Conservation (phyloP, 1,284 basidiomycete genomes). For the Coniophora puteana region DNA sequence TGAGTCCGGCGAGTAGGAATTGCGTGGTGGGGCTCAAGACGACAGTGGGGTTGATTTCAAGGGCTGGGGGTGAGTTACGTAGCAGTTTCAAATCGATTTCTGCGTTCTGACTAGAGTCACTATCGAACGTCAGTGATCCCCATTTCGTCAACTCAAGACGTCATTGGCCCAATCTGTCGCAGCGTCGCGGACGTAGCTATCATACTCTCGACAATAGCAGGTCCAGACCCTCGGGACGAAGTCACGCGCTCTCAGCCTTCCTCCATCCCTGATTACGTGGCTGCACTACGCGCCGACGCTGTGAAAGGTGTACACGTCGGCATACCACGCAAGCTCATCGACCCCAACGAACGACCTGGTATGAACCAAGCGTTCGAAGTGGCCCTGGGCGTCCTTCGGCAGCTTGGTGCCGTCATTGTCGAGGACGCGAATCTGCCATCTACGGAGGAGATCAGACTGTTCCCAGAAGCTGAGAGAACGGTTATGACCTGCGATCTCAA, state of each 20-base stretch:
- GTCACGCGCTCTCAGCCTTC: conserved; percentile 37
- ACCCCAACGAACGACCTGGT: conserved; percentile 3
- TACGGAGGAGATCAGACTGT: conserved; percentile 22
- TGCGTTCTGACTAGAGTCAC: neutral
- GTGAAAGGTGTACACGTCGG: conserved; percentile 34
- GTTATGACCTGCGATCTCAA: conserved; percentile 34
- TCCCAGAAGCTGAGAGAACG: conserved; percentile 25
- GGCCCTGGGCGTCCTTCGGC: conserved; percentile 28
- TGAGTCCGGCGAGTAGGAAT: conserved; percentile 32
- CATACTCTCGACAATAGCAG: conserved; percentile 37
- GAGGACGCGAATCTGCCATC: conserved; percentile 35
- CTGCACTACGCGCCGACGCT: conserved; percentile 26
- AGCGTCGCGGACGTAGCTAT: conserved; percentile 38
- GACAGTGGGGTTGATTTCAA: conserved; percentile 42
- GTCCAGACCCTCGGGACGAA: conserved; percentile 40
- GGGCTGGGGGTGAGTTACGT: conserved; percentile 34
- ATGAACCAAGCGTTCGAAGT: conserved; percentile 26
- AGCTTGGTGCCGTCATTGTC: conserved; percentile 32
- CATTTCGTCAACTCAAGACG: conserved; percentile 41
- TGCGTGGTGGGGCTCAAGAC: conserved; percentile 47
- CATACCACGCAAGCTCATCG: conserved; percentile 23
- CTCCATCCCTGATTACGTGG: conserved; percentile 33
- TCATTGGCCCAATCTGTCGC: conserved; percentile 39
- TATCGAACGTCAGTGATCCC: conserved; percentile 33
- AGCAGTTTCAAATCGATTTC: neutral